Conservation (phyloP, 2,329 filamentous ascomycete genomes). For the Monilinia aucupariae region DNA sequence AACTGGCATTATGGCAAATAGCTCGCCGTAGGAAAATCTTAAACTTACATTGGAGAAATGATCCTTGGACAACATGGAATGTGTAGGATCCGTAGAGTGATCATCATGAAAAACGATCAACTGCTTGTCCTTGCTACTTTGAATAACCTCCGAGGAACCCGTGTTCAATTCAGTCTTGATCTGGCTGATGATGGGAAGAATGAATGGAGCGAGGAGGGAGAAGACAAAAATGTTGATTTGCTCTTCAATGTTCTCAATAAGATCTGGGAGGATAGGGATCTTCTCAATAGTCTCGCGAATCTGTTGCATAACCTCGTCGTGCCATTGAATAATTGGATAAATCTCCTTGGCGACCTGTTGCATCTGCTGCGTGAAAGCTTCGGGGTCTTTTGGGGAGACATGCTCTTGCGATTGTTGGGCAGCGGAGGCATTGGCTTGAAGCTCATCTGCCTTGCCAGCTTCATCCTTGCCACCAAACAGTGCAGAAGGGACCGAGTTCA, state of each 20-base stretch:
- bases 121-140: slow-evolving; percentile 78
- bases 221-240: slow-evolving; percentile 88
- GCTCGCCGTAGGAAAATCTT: background rate
- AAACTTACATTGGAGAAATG: slow-evolving; percentile 57
- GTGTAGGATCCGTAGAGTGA: slow-evolving; percentile 71
- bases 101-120: slow-evolving; percentile 82
- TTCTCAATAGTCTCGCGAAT: slow-evolving; percentile 76
- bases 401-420: slow-evolving; percentile 70
- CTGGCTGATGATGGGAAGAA: slow-evolving; percentile 79
- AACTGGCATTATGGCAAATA: background rate
- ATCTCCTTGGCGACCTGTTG: slow-evolving; percentile 70
- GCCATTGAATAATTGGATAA: slow-evolving; percentile 85
- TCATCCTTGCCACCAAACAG: slow-evolving; percentile 73
- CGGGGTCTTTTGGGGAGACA: slow-evolving; percentile 73
- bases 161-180: slow-evolving; percentile 82
- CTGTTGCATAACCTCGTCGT: slow-evolving; percentile 77
- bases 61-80: slow-evolving; percentile 94
- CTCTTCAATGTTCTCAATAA: slow-evolving; percentile 81
- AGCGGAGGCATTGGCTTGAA: slow-evolving; percentile 68
- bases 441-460: slow-evolving; percentile 68
- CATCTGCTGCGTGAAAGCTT: slow-evolving; percentile 77
- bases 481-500: slow-evolving; percentile 76
- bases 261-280: slow-evolving; percentile 76
- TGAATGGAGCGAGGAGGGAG: slow-evolving; percentile 80
- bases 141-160: slow-evolving; percentile 80